Base-by-base conservation (phyloP, 306 rosid genomes). In the Gillenia trifoliata region DNA sequence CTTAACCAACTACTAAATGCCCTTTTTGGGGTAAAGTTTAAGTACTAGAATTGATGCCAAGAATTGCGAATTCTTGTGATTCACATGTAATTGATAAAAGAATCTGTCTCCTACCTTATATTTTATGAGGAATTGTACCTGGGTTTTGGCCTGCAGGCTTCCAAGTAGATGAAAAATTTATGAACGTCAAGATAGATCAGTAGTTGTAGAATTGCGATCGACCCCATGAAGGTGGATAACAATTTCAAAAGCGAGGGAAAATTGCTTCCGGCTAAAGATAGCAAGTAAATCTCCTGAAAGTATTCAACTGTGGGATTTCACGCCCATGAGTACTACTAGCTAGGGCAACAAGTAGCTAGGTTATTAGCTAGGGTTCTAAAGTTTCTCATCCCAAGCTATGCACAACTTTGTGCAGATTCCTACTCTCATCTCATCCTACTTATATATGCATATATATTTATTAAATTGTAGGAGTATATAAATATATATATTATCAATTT, bases 91-190 rank as follows among this genome's bases (percentile, higher is more conserved):
- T 73, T 75, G n/a, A 45, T 47, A 17, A 19, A 70, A 50, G 38
- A 70, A 64, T 31, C 16, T 40, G 34, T 28, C 33, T 52, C 55
- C 4, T 73, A 43, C 77, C 38, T 76, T 66, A 72, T 78, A 87
- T 86, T 91, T 86, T 77, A 83, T 84, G 88, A 68, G 68, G 65
- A 84, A 78, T 77, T 78, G 55, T 26, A 66, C 45, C 80, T 79
- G 86, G 87, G 81, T 82, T 83, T 83, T 66, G 80, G 26, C 73
- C 77, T 43, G 47, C 47, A 65, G 57, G 5, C 30, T 36, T 68
- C 77, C 33, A 43, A 38, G 43, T 25, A 60, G 20, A 60, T 13
- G 64, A 28, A 60, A 60, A 60, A 59, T 72, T 65, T 50, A 72
- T 55, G 16, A 47, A 60, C 67, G 68, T 72, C 30, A 69, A 11